Percentiles rank a stretch among this genome's conserved stretches.
phyloP scores from a whole-genome alignment of 257 asterid species.

The Nicotiana knightiana region DNA sequence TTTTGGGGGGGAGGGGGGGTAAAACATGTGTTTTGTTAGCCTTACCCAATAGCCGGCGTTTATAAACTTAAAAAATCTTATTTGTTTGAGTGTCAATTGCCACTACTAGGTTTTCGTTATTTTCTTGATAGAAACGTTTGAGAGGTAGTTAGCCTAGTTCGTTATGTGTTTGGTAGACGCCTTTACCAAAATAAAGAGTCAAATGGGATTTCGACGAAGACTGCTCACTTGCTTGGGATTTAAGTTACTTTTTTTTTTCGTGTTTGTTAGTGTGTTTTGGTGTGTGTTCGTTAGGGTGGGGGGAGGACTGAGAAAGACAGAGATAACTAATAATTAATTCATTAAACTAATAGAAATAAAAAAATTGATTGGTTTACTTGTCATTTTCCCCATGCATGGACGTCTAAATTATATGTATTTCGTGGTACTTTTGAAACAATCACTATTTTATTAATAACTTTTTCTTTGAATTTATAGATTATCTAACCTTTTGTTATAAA shows the following conservation, averaged over 20 bases:
- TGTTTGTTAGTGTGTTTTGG: background rate
- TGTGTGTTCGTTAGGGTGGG: background rate
- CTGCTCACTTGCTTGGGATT: background rate
- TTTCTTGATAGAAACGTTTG: background rate
- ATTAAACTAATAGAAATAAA: background rate
- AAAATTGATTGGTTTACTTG: background rate
- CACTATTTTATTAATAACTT: background rate
- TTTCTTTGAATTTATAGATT: background rate
- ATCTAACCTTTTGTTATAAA: too few species aligned
- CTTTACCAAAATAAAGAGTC: background rate
- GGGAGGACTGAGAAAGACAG: background rate
- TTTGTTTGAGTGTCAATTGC: too few species aligned
- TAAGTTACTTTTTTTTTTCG: too few species aligned
- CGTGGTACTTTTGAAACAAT: background rate
- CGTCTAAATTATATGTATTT: background rate
- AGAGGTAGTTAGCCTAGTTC: slow-evolving; percentile 1
- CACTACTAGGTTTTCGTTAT: too few species aligned
- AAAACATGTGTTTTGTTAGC: too few species aligned
- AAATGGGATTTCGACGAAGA: background rate
- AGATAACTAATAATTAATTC: background rate
- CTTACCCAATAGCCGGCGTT: too few species aligned
- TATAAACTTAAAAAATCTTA: too few species aligned
- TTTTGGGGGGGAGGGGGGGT: too few species aligned
- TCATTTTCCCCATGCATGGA: background rate
- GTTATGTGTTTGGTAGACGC: slow-evolving; percentile 7